Evolutionary conservation across 2,329 filamentous ascomycete genomes (phyloP), one percentile per base, ranked within the genome.

Genomic region (Ceratocystis albifundus): DNA sequence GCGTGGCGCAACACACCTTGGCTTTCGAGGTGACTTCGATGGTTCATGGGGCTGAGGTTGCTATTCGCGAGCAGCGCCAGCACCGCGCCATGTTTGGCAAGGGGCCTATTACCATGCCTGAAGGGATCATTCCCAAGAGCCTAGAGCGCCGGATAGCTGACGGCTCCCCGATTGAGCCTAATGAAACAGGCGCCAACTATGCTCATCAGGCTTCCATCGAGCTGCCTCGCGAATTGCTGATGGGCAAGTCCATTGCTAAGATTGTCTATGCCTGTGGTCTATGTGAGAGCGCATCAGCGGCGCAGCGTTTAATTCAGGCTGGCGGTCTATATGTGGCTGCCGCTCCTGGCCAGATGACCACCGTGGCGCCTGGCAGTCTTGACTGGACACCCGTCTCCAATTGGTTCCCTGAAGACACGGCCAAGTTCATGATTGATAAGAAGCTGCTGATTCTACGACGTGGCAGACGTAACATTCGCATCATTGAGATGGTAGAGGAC

Each of bases 21-120:
- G 94, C 94, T 0, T 83, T 80, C 63, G 92, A 99, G 73, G 87
- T 97, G 25, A 79, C 95, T 0, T 82, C 87, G 62, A 80, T 99
- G 1, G 83, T 91, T 0, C 91, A 97, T 72, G 90, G 92, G 15
- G 74, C 78, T 0, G 72, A 80, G 6, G 82, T 82, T 69, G 90
- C 92, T 0, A 74, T 82, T 15, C 77, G 82, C 25, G 86, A 89
- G 5, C 84, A 85, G 67, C 67, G 75, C 36, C 77, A 80, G 69
- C 84, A 87, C 72, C 74, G 73, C 62, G 74, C 77, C 62, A 74
- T 84, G 67, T 84, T 83, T 70, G 74, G 75, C 28, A 77, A 73
- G 66, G 67, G 30, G 17, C n/a, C 48, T 15, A 62, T 62, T 15
- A 44, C 63, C 2, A 66, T 66, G 25, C 66, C 69, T 12, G 64